Evolutionary conservation across 441 rosid species (phyloP), one percentile per base, ranked within the genome.

Genomic region (Gossypium gossypioides): DNA sequence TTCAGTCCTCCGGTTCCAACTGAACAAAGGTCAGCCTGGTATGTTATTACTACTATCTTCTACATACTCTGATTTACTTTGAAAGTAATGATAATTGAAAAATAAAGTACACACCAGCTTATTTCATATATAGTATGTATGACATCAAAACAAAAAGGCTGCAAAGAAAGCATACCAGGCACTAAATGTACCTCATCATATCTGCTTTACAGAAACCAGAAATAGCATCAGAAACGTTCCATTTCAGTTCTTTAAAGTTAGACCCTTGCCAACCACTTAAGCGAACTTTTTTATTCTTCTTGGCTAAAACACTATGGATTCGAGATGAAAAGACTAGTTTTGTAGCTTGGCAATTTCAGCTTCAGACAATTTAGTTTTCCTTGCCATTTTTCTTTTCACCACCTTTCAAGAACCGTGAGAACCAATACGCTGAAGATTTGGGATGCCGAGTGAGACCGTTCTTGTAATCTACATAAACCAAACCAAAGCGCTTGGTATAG

Each of bases 341-440:
- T 13, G 64, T 59, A 34, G 64, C 19, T 58, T n/a, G 19, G 4
- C 37, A 27, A 29, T 27, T 27, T 59, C 46, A 3, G 46, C 12
- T 32, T 61, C 46, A 61, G n/a, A 16, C 48, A 61, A 32, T 16
- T 77, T 77, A 84, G 46, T 88, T 91, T 18, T 83, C 80, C 74
- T 89, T 84, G 69, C 84, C 83, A 44, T 76, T 78, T 75, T 83
- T 78, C 9, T 57, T 87, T 44, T 82, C 83, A 21, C 48, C 74
- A 1, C 86, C 82, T 84, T 82, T 86, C 73, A 89, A 72, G 82
- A 87, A 84, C 6, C 81, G 74, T 75, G 48, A 1, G 86, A 86
- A 89, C 94, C 91, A 89, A 73, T 81, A 81, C 0, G 94, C 94
- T 12, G 94, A 89, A 24, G 94, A 86, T 68, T 87, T 87, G 0